phyloP scores from a whole-genome alignment of 805 yeast genomes.

The Blastobotrys attinorum region DNA sequence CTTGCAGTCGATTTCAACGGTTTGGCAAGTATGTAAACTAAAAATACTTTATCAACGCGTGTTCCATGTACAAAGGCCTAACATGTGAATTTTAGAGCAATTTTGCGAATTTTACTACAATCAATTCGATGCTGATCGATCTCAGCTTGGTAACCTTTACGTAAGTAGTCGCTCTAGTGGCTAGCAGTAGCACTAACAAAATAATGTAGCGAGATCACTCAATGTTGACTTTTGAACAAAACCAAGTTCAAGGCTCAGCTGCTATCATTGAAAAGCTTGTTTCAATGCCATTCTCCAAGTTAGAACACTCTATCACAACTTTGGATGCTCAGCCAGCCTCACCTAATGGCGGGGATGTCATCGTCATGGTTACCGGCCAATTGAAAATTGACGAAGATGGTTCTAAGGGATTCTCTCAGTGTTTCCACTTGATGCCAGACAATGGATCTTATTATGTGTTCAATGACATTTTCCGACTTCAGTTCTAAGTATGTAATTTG shows the following conservation, averaged over 20 bases:
- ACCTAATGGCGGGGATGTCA: constrained; percentile 74
- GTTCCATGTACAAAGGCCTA: no score
- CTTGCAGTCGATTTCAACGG: constrained; percentile 17
- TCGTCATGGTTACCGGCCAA: constrained; percentile 97
- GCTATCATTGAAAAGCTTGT: constrained; percentile 87
- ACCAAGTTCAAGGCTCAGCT: constrained; percentile 91
- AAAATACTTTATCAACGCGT: no score
- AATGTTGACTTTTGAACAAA: constrained; percentile 93
- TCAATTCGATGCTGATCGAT: constrained; percentile 88
- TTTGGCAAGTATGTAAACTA: constrained; percentile 17
- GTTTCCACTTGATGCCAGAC: constrained; percentile 93
- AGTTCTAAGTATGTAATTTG: constrained; percentile 32
- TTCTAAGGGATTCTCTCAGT: constrained; percentile 95
- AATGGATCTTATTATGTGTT: constrained; percentile 85
- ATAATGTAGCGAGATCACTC: constrained; percentile 82
- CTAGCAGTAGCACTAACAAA: no score
- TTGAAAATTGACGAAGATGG: constrained; percentile 87
- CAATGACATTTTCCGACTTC: constrained; percentile 94
- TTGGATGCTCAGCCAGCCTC: constrained; percentile 98
- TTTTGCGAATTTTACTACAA: constrained; percentile 93
- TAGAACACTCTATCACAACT: constrained; percentile 87
- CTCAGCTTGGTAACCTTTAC: constrained; percentile 87
- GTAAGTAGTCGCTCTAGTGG: no score
- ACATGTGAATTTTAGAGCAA: constrained; percentile 48
- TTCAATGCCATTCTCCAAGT: constrained; percentile 85